Conservation (phyloP, 805 yeast species). For the Naumovozyma baii region DNA sequence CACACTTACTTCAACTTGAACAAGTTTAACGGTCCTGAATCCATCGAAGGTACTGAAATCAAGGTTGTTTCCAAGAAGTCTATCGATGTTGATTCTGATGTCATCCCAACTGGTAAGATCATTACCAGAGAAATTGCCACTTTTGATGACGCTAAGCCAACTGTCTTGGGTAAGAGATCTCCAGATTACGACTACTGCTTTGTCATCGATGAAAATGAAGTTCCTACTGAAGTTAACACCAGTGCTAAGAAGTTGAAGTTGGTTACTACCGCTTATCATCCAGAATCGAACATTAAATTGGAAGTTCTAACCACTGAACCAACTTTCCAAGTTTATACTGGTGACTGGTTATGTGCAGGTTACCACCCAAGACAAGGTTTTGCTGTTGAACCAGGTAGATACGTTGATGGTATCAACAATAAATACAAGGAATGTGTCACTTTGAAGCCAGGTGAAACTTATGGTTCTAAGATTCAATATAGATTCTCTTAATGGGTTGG, state of each 20-base stretch:
- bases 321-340: constrained; percentile 56
- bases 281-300: constrained; percentile 35
- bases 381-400: constrained; percentile 55
- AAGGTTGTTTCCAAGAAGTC: constrained; percentile 32
- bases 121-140: constrained; percentile 20
- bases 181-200: constrained; percentile 41
- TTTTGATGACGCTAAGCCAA: constrained; percentile 19
- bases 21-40: constrained; percentile 20
- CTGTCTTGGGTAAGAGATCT: constrained; percentile 24
- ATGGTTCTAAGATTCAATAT: constrained; percentile 38
- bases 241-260: constrained; percentile 30
- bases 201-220: constrained; percentile 28
- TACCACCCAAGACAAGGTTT: constrained; percentile 40
- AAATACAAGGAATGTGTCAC: constrained; percentile 43
- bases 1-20: constrained; percentile 52
- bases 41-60: constrained; percentile 33
- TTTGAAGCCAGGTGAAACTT: constrained; percentile 39
- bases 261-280: constrained; percentile 38
- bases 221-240: constrained; percentile 35
- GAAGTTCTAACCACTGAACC: constrained; percentile 52
- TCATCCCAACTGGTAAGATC: constrained; percentile 40
- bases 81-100: constrained; percentile 35
- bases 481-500: constrained; percentile 12
- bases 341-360: constrained; percentile 38
- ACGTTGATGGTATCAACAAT: constrained; percentile 43